phyloP scores from a whole-genome alignment of 805 yeast species.

The Suhomyces faveliae region DNA sequence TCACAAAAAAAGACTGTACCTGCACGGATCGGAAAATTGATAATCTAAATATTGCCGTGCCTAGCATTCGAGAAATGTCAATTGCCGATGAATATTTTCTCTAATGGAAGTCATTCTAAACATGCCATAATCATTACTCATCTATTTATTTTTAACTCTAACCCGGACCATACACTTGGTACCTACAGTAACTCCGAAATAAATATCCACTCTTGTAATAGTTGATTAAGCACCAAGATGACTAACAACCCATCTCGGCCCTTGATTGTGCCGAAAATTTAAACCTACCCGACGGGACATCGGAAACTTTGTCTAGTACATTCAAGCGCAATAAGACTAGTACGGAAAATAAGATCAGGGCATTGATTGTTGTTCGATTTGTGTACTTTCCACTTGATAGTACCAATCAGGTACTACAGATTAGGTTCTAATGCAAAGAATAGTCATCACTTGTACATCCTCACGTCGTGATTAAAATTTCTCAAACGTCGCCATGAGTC shows the following conservation, averaged over 20 bases:
- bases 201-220: too few species aligned
- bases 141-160: background rate
- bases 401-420: background rate
- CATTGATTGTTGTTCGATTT: background rate
- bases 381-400: background rate
- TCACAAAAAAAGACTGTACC: background rate
- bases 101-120: too few species aligned
- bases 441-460: background rate
- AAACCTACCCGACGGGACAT: background rate
- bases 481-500: background rate
- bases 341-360: background rate
- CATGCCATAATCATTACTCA: too few species aligned
- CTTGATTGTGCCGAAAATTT: background rate
- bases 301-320: background rate
- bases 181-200: background rate
- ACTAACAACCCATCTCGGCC: background rate
- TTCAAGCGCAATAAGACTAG: background rate
- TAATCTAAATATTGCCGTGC: background rate
- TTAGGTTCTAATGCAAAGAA: background rate
- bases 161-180: too few species aligned
- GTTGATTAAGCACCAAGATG: too few species aligned
- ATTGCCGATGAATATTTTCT: background rate
- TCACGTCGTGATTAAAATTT: background rate
- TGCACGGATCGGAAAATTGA: conserved; percentile 1
- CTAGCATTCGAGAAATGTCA: background rate